Conservation (phyloP, 805 yeast genomes). For the Sungouiozyma ichnusensis region DNA sequence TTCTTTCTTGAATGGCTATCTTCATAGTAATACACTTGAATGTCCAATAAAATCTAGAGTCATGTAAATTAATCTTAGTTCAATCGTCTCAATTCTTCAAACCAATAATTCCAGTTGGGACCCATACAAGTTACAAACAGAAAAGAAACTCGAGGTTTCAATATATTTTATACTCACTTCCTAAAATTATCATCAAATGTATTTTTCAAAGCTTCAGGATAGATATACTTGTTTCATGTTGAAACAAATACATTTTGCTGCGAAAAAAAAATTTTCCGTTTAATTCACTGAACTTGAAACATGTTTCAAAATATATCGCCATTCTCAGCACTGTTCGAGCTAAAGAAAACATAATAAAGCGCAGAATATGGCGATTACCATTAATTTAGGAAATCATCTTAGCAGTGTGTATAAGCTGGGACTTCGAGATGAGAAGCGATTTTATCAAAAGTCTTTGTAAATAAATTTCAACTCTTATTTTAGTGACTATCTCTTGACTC, state of each 20-base stretch:
- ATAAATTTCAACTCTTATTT: no score
- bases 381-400: no score
- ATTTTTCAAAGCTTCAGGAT: background rate
- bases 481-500: no score
- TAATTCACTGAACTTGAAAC: background rate
- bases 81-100: background rate
- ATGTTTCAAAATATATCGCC: no score
- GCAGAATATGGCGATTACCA: no score
- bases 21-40: constrained; percentile 4
- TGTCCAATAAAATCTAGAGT: background rate
- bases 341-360: no score
- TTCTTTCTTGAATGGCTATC: constrained; percentile 10
- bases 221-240: constrained; percentile 2
- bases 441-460: no score
- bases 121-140: background rate
- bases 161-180: background rate
- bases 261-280: background rate
- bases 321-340: no score
- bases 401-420: no score
- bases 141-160: background rate
- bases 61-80: background rate
- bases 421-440: no score
- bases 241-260: background rate
- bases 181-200: background rate
- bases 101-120: background rate